Base-by-base conservation (phyloP, 495 filamentous ascomycete species). In the Podospora anserina region DNA sequence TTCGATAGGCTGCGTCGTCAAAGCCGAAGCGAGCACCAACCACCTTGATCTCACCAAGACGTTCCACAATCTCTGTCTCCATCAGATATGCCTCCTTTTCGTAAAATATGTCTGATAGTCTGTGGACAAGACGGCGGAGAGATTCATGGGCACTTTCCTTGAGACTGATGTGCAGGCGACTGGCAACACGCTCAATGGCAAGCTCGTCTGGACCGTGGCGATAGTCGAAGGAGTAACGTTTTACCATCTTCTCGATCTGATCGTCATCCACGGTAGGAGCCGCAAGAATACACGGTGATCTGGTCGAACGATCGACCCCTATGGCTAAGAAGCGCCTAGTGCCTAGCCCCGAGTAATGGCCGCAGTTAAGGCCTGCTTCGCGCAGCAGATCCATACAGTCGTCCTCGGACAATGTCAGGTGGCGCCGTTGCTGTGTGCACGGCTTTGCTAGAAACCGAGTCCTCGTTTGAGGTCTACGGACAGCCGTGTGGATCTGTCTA, bases 1-100 rank as follows among this genome's bases (percentile, higher is more conserved):
- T 90, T 61, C 86, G 84, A 74, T 87, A 89, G 9, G 91, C 90
- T 5, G 92, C 91, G 78, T 94, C 91, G 77, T 95, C 92, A 77
- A 94, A 93, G 39, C 85, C 85, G 73, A 92, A 88, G 4, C 77
- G 79, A 2, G 75, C 71, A 55, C 79, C 76, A 27, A 81, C 78
- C 18, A 90, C 82, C 61, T 83, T 83, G 7, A 87, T 60, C 3
- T 69, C 71, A 18, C 81, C 79, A n/a, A 79, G 66, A 1, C 77
- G 65, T 1, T 82, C 77, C 18, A 80, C 75, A 11, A 87, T 69
- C 18, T 78, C 78, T 4, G 82, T 86, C 61, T 86, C 83, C 4
- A 91, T 76, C 2, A 86, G 77, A 69, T 89, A 88, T 0, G 89
- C 91, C 75, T 94, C 91, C 67, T 89, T 89, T 39, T 84, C 79